Evolutionary conservation across 495 filamentous ascomycete genomes (phyloP), one percentile per base, ranked within the genome.

Genomic region (Glonium stellatum): DNA sequence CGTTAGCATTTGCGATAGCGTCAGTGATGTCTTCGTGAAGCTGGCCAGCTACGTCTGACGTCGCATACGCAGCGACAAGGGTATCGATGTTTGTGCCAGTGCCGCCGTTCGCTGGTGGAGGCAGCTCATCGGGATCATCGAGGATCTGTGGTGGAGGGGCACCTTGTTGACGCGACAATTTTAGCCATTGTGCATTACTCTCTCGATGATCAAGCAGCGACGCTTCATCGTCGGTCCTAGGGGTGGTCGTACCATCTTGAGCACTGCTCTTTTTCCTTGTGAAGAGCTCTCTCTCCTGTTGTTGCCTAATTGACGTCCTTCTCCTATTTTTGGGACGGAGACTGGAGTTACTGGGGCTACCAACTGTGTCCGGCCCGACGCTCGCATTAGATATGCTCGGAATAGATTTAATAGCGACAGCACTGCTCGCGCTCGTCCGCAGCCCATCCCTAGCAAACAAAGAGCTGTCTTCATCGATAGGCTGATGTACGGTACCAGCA

Each of bases 231-330:
- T 85, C 82, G 1, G 79, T 82, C 58, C 78, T 79, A 22, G 88
- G 87, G 8, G 86, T 87, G 12, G 72, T 64, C 12, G 72, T 70
- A 51, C 66, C 61, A 46, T 70, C 62, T 15, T 85, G 84, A 35
- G 76, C 71, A 23, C 82, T 75, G 55, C 77, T 78, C 69, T 84
- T 88, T 66, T 88, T 89, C 9, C 92, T 83, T 2, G 92, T 96
- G 67, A 86, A 99, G 10, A 99, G 84, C 67, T 95, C 88, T 22
- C 87, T 79, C 64, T 96, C 93, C 69, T 99, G 93, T 54, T 85
- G 84, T 56, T 86, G 79, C 61, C 84, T 87, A 35, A 97, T 76
- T 4, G 90, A 95, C 36, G 89, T 82, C 31, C 81, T 82, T 11
- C 89, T 83, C 63, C 83, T 85, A 54, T 67, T 75, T 67, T 78